These are phyloP conservation scores for Cercospora sp. DNA, from an alignment of 2,329 filamentous ascomycete genomes.

Conservation along the genomic window DNA sequence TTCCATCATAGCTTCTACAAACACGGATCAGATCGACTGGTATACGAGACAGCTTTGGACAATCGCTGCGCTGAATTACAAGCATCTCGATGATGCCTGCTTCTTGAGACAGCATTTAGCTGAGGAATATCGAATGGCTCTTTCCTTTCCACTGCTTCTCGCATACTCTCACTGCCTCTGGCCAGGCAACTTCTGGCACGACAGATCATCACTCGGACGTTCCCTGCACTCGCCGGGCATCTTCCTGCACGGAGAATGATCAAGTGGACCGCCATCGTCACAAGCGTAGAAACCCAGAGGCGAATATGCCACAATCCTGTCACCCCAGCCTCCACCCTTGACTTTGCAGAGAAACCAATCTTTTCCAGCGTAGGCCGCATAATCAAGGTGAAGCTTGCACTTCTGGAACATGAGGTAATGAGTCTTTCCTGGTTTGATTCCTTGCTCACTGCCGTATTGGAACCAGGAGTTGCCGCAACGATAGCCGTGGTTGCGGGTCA, in stretches of 20 bases:
- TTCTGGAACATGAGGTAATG: not conserved
- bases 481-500: not conserved
- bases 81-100: too few species aligned
- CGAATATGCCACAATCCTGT: not conserved
- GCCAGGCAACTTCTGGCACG: too few species aligned
- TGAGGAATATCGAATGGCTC: too few species aligned
- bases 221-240: not conserved
- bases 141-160: too few species aligned
- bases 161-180: too few species aligned
- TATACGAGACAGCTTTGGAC: too few species aligned
- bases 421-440: not conserved
- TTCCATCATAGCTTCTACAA: too few species aligned
- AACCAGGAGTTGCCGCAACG: not conserved
- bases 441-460: not conserved
- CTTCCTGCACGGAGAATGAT: not conserved
- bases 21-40: too few species aligned
- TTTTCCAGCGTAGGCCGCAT: not conserved
- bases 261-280: not conserved
- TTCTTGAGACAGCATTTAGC: too few species aligned
- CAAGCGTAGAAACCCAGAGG: not conserved
- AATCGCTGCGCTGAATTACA: too few species aligned
- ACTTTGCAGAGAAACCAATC: not conserved
- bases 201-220: too few species aligned
- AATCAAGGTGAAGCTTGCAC: not conserved
- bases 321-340: not conserved